Percentiles rank a stretch among this genome's conserved stretches.
These are phyloP conservation scores for Melanomma pulvis-pyrius DNA, from an alignment of 495 filamentous ascomycete species.

Conservation along the genomic window DNA sequence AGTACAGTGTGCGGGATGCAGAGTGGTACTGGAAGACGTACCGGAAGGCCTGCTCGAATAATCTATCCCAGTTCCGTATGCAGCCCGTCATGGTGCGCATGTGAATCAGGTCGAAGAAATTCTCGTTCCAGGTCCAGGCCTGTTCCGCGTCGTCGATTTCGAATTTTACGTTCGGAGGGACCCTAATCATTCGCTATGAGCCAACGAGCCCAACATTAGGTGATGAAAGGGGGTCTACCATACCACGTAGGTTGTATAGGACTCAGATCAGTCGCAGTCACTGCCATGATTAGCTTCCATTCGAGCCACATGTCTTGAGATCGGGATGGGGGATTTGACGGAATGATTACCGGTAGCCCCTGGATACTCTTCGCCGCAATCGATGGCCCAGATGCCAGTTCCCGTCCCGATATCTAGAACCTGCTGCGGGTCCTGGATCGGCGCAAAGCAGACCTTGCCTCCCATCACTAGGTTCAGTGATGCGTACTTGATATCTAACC, in stretches of 20 bases:
- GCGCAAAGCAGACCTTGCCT: constrained; percentile 6
- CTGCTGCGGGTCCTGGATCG: constrained; percentile 7
- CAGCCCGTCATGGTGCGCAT: constrained; percentile 22
- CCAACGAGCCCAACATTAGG: background rate
- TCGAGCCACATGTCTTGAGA: background rate
- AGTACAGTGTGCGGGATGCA: background rate
- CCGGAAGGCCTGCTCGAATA: constrained; percentile 7
- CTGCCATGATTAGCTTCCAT: background rate
- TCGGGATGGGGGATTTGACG: background rate
- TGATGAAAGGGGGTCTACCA: background rate
- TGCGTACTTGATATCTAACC: constrained; percentile 18
- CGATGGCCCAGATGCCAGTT: constrained; percentile 11
- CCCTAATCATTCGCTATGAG: too few species aligned
- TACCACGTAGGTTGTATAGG: constrained; percentile 17
- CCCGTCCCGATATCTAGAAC: constrained; percentile 21
- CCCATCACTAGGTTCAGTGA: constrained; percentile 1
- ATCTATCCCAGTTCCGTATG: constrained; percentile 15
- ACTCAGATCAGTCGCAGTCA: constrained; percentile 13
- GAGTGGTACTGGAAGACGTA: background rate
- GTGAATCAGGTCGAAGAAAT: constrained; percentile 22
- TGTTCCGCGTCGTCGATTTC: constrained; percentile 27
- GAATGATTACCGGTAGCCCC: constrained; percentile 1
- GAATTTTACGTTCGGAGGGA: constrained; percentile 24
- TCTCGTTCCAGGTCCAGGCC: constrained; percentile 12
- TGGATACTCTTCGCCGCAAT: constrained; percentile 17